These are phyloP conservation scores for Dioszegia crocea DNA, from an alignment of 768 basidiomycete genomes.

Conservation along the genomic window DNA sequence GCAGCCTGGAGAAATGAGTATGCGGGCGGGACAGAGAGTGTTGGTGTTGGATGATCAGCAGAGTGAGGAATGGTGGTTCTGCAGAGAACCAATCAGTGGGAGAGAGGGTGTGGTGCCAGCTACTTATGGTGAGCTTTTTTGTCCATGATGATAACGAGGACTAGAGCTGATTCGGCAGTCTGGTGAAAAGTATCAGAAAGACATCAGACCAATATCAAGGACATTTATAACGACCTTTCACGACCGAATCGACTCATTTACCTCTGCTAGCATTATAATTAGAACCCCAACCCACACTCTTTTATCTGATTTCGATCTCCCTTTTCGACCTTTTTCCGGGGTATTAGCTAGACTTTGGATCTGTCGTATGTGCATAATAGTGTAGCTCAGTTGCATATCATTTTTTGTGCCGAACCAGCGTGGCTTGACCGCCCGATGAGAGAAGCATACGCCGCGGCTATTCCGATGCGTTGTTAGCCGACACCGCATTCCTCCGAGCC, in stretches of 20 bases:
- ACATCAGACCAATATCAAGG: neutral
- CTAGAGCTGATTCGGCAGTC: neutral
- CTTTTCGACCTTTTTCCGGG: too few species aligned
- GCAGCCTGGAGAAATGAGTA: conserved; percentile 47
- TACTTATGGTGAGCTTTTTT: conserved; percentile 57
- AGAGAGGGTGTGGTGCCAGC: conserved; percentile 87
- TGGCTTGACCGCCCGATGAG: too few species aligned
- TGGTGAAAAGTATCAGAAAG: neutral
- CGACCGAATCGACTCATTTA: neutral
- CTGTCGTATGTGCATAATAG: too few species aligned
- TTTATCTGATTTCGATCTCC: neutral
- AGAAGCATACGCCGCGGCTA: too few species aligned
- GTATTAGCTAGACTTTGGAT: too few species aligned
- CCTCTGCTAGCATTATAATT: neutral
- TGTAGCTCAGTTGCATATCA: neutral
- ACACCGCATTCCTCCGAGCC: neutral
- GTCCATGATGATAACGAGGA: neutral
- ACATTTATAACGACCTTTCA: neutral
- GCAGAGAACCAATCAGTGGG: conserved; percentile 71
- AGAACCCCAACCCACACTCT: neutral
- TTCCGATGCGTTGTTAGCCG: neutral
- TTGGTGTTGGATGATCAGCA: conserved; percentile 56
- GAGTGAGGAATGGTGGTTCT: conserved; percentile 82
- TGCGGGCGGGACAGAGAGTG: conserved; percentile 43
- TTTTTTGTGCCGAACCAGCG: too few species aligned